phyloP scores from a whole-genome alignment of 306 rosid species.

The Pterocarpus macrocarpus region DNA sequence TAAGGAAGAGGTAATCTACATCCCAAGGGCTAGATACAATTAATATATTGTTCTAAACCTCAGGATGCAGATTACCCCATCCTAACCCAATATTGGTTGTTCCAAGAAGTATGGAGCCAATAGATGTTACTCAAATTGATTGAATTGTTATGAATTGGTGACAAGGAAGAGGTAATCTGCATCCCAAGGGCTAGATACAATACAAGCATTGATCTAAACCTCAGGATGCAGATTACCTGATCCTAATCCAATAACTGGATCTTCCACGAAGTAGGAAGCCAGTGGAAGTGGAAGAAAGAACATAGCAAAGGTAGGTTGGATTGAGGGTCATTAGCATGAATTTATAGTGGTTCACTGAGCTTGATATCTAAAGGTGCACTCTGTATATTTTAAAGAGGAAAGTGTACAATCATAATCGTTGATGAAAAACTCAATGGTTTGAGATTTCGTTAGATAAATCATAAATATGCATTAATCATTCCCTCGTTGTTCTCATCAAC shows the following conservation, averaged over 20 bases:
- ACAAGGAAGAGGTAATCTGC: constrained; percentile 39
- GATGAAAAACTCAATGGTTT: too few relatives aligned
- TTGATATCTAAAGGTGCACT: too few relatives aligned
- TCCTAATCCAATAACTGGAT: constrained; percentile 15
- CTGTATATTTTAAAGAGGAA: too few relatives aligned
- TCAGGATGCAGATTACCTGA: constrained; percentile 38
- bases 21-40: constrained; percentile 23
- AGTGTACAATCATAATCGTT: too few relatives aligned
- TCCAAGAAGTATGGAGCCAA: neutral
- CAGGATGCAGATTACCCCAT: constrained; percentile 47
- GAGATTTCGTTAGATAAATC: too few relatives aligned
- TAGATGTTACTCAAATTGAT: neutral
- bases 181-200: constrained; percentile 20
- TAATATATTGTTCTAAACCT: constrained; percentile 55
- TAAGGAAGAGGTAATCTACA: constrained; percentile 42
- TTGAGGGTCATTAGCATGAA: constrained; percentile 41
- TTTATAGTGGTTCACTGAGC: too few relatives aligned
- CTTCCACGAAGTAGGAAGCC: neutral
- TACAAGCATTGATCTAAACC: constrained; percentile 52
- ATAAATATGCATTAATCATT: too few relatives aligned
- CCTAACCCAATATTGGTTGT: constrained; percentile 19
- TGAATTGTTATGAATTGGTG: constrained; percentile 39
- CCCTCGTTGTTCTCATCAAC: too few relatives aligned
- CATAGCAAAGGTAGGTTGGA: constrained; percentile 32
- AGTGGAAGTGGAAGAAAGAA: constrained; percentile 1